A percentile compares a stretch with the other conserved stretches of the same genome.
Conservation (phyloP, 768 basidiomycete genomes). For the Termitomyces sp. region DNA sequence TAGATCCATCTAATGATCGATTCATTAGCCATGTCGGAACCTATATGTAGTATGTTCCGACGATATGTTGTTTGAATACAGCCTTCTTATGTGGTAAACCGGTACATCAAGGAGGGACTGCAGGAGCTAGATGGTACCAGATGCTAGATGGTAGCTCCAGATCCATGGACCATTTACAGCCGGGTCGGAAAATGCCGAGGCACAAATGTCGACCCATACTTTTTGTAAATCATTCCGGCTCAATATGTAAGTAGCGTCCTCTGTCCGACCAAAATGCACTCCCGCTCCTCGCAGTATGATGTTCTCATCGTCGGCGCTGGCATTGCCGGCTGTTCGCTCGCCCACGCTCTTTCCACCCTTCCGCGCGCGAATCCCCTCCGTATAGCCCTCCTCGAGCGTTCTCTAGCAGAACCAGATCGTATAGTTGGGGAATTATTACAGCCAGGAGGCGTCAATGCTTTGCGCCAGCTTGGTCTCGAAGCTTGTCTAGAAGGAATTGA, state of each 20-base stretch:
- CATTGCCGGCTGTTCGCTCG: conserved; percentile 82
- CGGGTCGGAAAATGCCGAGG: background rate
- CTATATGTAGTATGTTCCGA: background rate
- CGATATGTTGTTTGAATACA: no score
- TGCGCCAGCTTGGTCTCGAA: conserved; percentile 74
- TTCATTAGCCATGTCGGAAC: no score
- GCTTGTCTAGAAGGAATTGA: conserved; percentile 82
- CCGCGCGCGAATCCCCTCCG: conserved; percentile 54
- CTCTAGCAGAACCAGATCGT: conserved; percentile 87
- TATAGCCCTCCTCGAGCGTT: conserved; percentile 86
- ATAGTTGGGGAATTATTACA: conserved; percentile 98
- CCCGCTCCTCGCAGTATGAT: conserved; percentile 44
- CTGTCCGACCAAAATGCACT: background rate
- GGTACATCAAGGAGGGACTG: background rate
- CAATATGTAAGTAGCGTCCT: background rate
- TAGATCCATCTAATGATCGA: no score
- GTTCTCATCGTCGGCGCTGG: conserved; percentile 90
- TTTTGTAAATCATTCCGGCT: background rate
- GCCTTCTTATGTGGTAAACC: no score
- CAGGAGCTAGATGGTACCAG: background rate
- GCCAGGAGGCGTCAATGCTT: conserved; percentile 79
- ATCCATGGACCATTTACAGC: no score
- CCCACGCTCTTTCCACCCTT: conserved; percentile 71
- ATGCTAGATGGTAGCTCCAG: no score
- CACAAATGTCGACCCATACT: background rate